Base-by-base conservation (phyloP, 2,329 filamentous ascomycete species). In the Fusarium hostae region DNA sequence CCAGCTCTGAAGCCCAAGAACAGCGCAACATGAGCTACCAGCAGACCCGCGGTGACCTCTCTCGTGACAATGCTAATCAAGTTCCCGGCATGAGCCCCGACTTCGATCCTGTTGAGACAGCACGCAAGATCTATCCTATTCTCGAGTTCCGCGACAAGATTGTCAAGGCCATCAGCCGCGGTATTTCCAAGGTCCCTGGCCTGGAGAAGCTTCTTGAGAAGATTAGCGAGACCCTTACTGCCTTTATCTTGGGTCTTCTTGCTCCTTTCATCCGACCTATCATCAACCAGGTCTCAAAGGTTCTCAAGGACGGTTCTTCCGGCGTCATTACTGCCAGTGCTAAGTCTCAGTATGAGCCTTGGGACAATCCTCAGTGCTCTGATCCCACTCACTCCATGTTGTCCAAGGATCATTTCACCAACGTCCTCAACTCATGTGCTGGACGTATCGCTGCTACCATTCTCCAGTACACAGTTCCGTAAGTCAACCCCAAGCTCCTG, bases 101-200 rank as follows among this genome's bases (percentile, higher is more conserved):
- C 77, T 93, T 97, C 66, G 95, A 98, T 76, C 91, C 93, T 0
- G 88, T 93, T 74, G 91, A 94, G 80, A 92, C 91, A 1, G 88
- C 92, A 18, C 85, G 87, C 41, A 90, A 97, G 82, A 98, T 99
- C 72, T 98, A 98, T 77, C 96, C 96, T 2, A 97, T 99, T 66
- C 87, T 99, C 0, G 88, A 93, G 66, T 99, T 98, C 85, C 89
- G 95, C 66, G 96, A 99, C 84, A 96, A 92, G 77, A 94, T 99
- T 59, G 95, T 98, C 55, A 94, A 94, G 74, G 89, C 91, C 43
- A 94, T 99, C 80, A 94, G 90, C 77, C 88, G 90, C 41, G 92
- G 94, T 57, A 94, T 98, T 73, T 90, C 94, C 76, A 98, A 97
- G 84, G 92, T 99, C 41, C 96, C 96, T 0, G 95, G 95, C 1